These are phyloP conservation scores for Pleurotus sapidus DNA, from an alignment of 768 basidiomycete species.

Conservation along the genomic window DNA sequence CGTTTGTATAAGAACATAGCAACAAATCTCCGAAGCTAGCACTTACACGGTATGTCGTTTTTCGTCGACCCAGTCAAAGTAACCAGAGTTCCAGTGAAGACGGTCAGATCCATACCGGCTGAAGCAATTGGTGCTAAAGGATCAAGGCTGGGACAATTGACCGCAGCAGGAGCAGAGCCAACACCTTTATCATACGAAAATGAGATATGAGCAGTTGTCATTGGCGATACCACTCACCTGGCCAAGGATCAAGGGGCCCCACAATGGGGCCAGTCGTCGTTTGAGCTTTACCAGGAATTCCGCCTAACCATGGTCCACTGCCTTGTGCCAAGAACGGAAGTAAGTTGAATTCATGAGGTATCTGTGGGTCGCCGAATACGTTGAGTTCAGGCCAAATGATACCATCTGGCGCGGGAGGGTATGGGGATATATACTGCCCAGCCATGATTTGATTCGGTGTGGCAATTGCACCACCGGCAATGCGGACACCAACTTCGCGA, in stretches of 20 bases:
- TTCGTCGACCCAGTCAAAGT: conserved; percentile 8
- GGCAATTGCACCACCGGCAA: conserved; percentile 5
- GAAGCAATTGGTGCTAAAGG: conserved; percentile 9
- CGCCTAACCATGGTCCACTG: conserved; percentile 14
- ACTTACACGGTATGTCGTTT: conserved; percentile 4
- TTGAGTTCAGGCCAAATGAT: conserved; percentile 16
- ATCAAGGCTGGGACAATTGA: conserved; percentile 8
- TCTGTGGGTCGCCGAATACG: conserved; percentile 10
- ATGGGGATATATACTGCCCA: conserved; percentile 15
- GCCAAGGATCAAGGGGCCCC: conserved; percentile 17
- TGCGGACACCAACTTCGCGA: conserved; percentile 15
- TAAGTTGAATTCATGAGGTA: conserved; percentile 16
- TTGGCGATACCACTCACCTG: conserved; percentile 6
- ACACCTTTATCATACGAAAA: neutral
- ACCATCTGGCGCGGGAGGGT: conserved; percentile 10
- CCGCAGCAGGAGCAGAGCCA: neutral
- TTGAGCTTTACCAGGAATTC: conserved; percentile 10
- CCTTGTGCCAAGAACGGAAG: conserved; percentile 14
- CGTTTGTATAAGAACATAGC: neutral
- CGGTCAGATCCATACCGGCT: conserved; percentile 11
- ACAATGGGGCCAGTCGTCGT: conserved; percentile 12
- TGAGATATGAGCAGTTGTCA: neutral
- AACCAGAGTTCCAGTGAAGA: conserved; percentile 7
- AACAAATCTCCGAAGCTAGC: neutral
- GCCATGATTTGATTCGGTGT: conserved; percentile 16